A percentile compares a stretch with the other conserved stretches of the same genome.
phyloP scores from a whole-genome alignment of 192 early-diverging fungal species.

The Coemansia sp. region DNA sequence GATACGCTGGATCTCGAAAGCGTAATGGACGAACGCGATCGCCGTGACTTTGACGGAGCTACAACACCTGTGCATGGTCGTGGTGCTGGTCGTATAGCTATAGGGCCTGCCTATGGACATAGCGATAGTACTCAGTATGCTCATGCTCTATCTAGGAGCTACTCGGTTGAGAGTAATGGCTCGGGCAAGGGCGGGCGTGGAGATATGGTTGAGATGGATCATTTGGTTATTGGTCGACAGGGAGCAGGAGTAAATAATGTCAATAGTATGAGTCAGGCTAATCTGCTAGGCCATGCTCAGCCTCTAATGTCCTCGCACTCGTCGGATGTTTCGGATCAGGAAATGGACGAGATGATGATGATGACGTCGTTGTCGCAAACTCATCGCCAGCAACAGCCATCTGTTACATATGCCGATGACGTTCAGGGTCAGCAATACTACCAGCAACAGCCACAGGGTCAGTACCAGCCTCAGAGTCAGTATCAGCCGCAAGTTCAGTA shows the following conservation, averaged over 20 bases:
- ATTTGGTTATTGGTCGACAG: constrained; percentile 4
- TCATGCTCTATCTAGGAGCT: constrained; percentile 28
- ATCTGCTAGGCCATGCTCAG: constrained; percentile 42
- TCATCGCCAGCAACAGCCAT: not conserved
- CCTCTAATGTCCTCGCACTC: not conserved
- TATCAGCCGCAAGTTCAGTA: not conserved
- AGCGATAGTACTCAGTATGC: not conserved
- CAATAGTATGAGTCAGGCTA: constrained; percentile 31
- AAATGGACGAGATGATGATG: constrained; percentile 16
- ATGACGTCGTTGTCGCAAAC: constrained; percentile 11
- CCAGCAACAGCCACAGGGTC: not conserved
- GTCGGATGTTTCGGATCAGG: constrained; percentile 19
- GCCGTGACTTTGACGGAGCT: constrained; percentile 54
- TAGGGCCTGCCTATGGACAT: not conserved
- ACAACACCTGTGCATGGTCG: constrained; percentile 22
- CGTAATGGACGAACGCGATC: constrained; percentile 54
- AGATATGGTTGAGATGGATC: constrained; percentile 25
- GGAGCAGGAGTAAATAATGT: not conserved
- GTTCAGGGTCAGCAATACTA: not conserved
- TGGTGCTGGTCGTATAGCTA: not conserved
- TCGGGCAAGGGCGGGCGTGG: constrained; percentile 11
- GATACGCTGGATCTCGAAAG: constrained; percentile 37
- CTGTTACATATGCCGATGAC: constrained; percentile 4
- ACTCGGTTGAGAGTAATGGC: constrained; percentile 43
- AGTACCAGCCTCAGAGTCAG: not conserved